Base-by-base conservation (phyloP, 2,329 filamentous ascomycete species). In the Cercospora berteroae region DNA sequence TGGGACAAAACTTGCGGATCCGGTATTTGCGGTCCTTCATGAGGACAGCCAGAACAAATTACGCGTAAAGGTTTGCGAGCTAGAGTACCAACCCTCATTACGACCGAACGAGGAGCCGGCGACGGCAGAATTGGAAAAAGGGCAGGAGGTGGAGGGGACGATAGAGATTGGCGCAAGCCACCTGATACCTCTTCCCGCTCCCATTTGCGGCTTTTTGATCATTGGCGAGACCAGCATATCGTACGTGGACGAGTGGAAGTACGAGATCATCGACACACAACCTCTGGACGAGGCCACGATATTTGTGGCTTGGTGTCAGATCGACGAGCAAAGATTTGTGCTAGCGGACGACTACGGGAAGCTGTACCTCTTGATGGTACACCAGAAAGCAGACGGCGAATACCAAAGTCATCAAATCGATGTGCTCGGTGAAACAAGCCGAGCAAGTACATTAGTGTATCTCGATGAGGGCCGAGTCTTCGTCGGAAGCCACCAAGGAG, bases 301-400 rank as follows among this genome's bases (percentile, higher is more conserved):
- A 39, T 98, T 96, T 73, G 90, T 95, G n/a, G 89, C 93, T 2
- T 99, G 94, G 94, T 91, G 91, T 69, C 88, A 90, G 74, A 89
- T 95, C 61, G 92, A 98, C 74, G 87, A 88, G 25, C 89, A 90
- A 44, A 86, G 90, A 74, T 98, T 93, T 81, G 83, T 97, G n/a
- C 81, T 99, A 2, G 93, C 91, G 1, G 95, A 99, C 77, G 93
- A 97, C 73, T 97, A 95, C 76, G 94, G 95, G 16, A 87, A 86
- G 60, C 79, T 99, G 25, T 93, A 94, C 76, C 82, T 97, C n/a
- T 82, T 99, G 42, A 93, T 93, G 77, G 87, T 99, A 12, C 79
- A 90, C 13, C 84, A 92, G 2, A 84, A 85, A 58, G 82, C 85
- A 9, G 84, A 87, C 3, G 86, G 87, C 5, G 86, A 89, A 16